Conservation (phyloP, 768 basidiomycete genomes). For the Mycena metata region DNA sequence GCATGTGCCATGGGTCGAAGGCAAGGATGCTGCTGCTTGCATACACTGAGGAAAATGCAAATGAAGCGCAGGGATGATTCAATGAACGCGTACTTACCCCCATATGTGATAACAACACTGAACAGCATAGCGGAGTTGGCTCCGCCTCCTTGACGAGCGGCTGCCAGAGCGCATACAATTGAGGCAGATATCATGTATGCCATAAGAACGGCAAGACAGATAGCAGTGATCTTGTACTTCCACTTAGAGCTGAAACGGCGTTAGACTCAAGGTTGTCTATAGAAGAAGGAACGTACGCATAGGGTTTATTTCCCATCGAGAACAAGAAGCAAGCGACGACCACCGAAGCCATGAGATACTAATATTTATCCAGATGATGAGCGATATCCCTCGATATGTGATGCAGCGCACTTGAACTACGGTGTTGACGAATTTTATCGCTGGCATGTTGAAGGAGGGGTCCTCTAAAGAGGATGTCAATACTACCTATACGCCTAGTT, state of each 20-base stretch:
- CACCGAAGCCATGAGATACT: slow-evolving; percentile 89
- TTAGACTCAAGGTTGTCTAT: background rate
- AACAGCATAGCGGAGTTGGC: slow-evolving; percentile 85
- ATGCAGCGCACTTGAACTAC: slow-evolving; percentile 70
- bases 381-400: slow-evolving; percentile 16
- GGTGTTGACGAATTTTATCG: slow-evolving; percentile 81
- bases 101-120: slow-evolving; percentile 89
- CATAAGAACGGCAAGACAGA: slow-evolving; percentile 83
- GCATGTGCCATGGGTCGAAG: slow-evolving; percentile 96
- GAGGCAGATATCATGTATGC: slow-evolving; percentile 88
- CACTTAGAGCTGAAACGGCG: slow-evolving; percentile 69
- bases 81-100: slow-evolving; percentile 45
- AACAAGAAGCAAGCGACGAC: slow-evolving; percentile 93
- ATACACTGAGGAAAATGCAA: slow-evolving; percentile 68
- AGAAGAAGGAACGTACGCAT: slow-evolving; percentile 64
- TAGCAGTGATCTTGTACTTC: slow-evolving; percentile 89
- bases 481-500: slow-evolving; percentile 68
- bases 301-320: slow-evolving; percentile 95
- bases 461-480: slow-evolving; percentile 91
- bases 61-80: slow-evolving; percentile 50
- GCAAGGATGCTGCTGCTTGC: slow-evolving; percentile 83
- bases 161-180: slow-evolving; percentile 82
- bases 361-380: slow-evolving; percentile 27
- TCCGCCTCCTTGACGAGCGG: slow-evolving; percentile 73
- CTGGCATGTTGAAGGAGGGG: slow-evolving; percentile 70